phyloP scores from a whole-genome alignment of 1,139 yeast species.

The Nakaseomyces uthaithaninus region DNA sequence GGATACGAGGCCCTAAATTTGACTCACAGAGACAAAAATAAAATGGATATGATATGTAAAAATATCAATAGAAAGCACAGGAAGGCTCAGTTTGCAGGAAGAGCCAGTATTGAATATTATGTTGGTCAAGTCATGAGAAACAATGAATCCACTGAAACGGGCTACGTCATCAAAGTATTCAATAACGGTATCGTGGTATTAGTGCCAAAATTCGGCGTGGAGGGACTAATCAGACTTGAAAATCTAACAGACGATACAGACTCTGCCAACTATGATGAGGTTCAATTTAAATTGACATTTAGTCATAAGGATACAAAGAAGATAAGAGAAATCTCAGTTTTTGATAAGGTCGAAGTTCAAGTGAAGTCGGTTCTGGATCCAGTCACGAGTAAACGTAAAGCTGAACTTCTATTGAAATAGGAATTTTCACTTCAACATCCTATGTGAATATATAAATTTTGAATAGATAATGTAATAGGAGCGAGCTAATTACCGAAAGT shows the following conservation, averaged over 20 bases:
- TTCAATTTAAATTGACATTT: conserved; percentile 60
- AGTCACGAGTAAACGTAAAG: conserved; percentile 86
- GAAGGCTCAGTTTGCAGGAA: conserved; percentile 97
- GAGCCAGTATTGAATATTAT: conserved; percentile 94
- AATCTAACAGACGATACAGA: conserved; percentile 57
- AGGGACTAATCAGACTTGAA: conserved; percentile 80
- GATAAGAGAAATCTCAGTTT: conserved; percentile 53
- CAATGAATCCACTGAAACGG: conserved; percentile 67
- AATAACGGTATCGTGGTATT: conserved; percentile 91
- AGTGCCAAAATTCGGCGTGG: conserved; percentile 97
- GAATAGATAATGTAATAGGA: not conserved
- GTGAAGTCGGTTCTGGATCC: conserved; percentile 80
- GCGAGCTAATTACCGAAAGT: not conserved
- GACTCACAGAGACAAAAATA: conserved; percentile 77
- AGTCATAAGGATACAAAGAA: conserved; percentile 38
- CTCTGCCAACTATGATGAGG: conserved; percentile 68
- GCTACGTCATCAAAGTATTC: conserved; percentile 85
- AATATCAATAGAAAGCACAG: conserved; percentile 92
- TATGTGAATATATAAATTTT: not conserved
- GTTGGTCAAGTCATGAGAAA: conserved; percentile 96
- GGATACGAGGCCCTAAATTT: conserved; percentile 81
- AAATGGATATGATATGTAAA: conserved; percentile 82
- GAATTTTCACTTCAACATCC: too few relatives aligned
- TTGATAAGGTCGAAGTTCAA: conserved; percentile 77
- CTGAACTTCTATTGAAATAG: conserved; percentile 56